Evolutionary conservation across 2,329 filamentous ascomycete species (phyloP).

Genomic region (Nemania diffusa): DNA sequence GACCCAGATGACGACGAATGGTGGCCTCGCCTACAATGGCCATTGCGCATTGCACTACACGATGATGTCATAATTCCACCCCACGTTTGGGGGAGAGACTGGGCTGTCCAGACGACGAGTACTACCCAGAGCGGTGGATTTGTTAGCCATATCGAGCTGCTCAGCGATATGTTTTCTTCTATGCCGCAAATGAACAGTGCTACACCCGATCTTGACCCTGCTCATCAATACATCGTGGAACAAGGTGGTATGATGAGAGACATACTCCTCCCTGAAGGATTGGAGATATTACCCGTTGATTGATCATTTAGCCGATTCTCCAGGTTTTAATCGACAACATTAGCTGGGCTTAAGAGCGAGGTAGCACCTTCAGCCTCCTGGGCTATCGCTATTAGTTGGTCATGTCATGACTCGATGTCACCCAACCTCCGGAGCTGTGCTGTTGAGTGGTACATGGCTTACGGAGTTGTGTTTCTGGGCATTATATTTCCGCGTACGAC

Average conservation of each 20-base stretch:
- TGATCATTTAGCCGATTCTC: slow-evolving; percentile 17
- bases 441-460: background rate
- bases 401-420: background rate
- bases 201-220: slow-evolving; percentile 35
- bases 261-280: slow-evolving; percentile 36
- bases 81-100: slow-evolving; percentile 67
- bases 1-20: slow-evolving; percentile 65
- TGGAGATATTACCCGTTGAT: slow-evolving; percentile 39
- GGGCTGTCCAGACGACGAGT: slow-evolving; percentile 55
- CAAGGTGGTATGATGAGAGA: slow-evolving; percentile 37
- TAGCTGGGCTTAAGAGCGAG: background rate
- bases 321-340: background rate
- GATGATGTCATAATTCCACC: slow-evolving; percentile 64
- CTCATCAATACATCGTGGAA: slow-evolving; percentile 36
- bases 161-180: slow-evolving; percentile 54
- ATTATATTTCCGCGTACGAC: background rate
- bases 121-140: slow-evolving; percentile 48
- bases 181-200: slow-evolving; percentile 40
- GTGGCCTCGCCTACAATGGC: slow-evolving; percentile 72
- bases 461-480: background rate
- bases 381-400: background rate
- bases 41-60: slow-evolving; percentile 67
- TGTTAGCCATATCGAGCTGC: slow-evolving; percentile 59
- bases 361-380: background rate
- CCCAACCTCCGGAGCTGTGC: background rate